Evolutionary conservation across 1,284 basidiomycete genomes (phyloP), one percentile per base, ranked within the genome.

Genomic region (Rhodotorula sp.): DNA sequence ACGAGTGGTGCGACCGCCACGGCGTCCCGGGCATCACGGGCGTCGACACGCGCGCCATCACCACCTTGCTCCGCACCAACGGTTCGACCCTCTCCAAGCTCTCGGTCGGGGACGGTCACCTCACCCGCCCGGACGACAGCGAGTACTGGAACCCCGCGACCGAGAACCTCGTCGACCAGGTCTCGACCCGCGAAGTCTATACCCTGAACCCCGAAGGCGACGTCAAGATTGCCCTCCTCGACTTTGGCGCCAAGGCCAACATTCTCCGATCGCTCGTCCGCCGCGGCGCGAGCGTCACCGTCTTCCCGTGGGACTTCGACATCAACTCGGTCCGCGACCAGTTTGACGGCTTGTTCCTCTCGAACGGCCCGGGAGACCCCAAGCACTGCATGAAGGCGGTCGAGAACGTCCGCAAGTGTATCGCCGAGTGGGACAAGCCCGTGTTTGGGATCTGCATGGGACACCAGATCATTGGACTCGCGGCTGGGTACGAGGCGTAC

Each of bases 371-470:
- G 3, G 95, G 95, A 74, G 93, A 95, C 81, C 97, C 95, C 38
- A 85, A 86, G 77, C 90, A 92, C 76, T 95, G 94, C 83, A 88
- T 89, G 86, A 88, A 92, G 69, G 93, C 93, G 31, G 91, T 89
- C 23, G 80, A 90, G 73, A 87, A 90, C 71, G 87, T 97, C 69
- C 87, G 92, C 76, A 85, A 86, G 78, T 93, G 92, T 23, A 84
- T 98, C 66, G 79, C 86, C 62, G 90, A 95, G 81, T 98, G 95
- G 93, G 83, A 89, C 81, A 91, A 89, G 80, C 95, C 95, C 31
- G 86, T 99, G 64, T 99, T 99, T 79, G 97, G 95, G 70, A 97
- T 99, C 79, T 99, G 95, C 84, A 99, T 99, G 97, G 97, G 94
- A 60, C 92, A 97, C 81, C 94, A 97, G 82, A 87, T 99, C 77